Percentiles rank a stretch among this genome's conserved stretches.
phyloP scores from a whole-genome alignment of 78 protist species.

The Dictyostelium firmibasis region DNA sequence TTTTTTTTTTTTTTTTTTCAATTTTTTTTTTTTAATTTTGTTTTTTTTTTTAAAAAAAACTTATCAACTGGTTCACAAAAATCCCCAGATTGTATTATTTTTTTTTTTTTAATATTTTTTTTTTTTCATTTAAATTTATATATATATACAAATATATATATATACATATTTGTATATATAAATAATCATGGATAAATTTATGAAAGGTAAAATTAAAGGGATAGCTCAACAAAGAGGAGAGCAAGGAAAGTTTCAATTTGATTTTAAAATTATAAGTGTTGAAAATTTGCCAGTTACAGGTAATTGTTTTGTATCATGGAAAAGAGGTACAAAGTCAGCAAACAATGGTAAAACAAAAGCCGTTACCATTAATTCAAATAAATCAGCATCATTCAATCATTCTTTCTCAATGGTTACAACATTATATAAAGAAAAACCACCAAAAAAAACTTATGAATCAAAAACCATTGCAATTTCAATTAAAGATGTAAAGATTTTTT shows the following conservation, averaged over 20 bases:
- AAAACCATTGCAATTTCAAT: constrained; percentile 34
- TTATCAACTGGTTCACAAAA: background rate
- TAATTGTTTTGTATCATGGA: constrained; percentile 26
- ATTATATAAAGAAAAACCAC: constrained; percentile 40
- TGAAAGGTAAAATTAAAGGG: background rate
- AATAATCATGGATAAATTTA: background rate
- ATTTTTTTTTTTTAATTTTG: background rate
- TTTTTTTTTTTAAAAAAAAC: background rate
- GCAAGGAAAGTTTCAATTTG: constrained; percentile 57
- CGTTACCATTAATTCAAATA: background rate
- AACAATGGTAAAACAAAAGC: constrained; percentile 53
- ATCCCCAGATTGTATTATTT: background rate
- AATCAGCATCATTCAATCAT: constrained; percentile 21
- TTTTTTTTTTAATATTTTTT: background rate
- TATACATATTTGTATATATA: background rate
- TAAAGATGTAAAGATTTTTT: constrained; percentile 6
- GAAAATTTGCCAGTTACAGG: constrained; percentile 15
- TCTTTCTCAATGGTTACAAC: background rate
- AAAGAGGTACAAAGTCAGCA: constrained; percentile 56
- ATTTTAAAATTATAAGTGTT: constrained; percentile 8
- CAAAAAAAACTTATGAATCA: constrained; percentile 50
- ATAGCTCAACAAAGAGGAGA: constrained; percentile 13
- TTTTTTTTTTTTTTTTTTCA: background rate
- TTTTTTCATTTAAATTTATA: background rate
- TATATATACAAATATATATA: background rate